Conservation (phyloP, 176 grass and related monocot genomes). For the Aechmea fasciata region DNA sequence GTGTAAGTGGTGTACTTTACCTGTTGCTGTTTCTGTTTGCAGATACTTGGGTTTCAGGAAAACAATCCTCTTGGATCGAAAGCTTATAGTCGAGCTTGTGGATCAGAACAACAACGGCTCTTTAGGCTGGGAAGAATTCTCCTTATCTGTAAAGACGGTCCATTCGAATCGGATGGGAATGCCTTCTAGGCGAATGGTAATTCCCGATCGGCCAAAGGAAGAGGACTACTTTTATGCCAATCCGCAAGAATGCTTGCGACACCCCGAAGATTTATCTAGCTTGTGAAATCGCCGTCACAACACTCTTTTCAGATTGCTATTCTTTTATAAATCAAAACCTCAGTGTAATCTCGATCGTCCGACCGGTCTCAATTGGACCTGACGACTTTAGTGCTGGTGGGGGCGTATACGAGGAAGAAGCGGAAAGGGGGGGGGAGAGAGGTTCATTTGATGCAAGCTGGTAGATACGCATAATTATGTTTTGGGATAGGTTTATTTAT, state of each 20-base stretch:
- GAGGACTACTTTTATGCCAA: slow-evolving; percentile 94
- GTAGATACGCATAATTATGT: slow-evolving; percentile 12
- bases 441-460: slow-evolving; percentile 10
- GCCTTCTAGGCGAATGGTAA: slow-evolving; percentile 52
- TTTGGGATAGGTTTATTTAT: slow-evolving; percentile 21
- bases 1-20: too few species aligned
- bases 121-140: slow-evolving; percentile 65
- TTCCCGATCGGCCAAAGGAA: slow-evolving; percentile 79
- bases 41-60: slow-evolving; percentile 86
- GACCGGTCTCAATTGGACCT: slow-evolving; percentile 11
- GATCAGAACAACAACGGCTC: slow-evolving; percentile 58
- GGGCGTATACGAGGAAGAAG: neutral
- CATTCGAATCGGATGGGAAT: slow-evolving; percentile 63
- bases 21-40: slow-evolving; percentile 4
- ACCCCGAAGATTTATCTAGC: slow-evolving; percentile 29
- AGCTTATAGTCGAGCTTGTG: slow-evolving; percentile 56
- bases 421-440: slow-evolving; percentile 2
- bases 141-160: slow-evolving; percentile 47
- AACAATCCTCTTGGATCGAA: slow-evolving; percentile 71
- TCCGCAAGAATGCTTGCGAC: slow-evolving; percentile 69
- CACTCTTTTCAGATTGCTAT: slow-evolving; percentile 13
- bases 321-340: slow-evolving; percentile 22
- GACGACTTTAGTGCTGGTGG: neutral
- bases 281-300: slow-evolving; percentile 27
- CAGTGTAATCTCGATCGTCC: neutral